These are phyloP conservation scores for Perilla frutescens DNA, from an alignment of 257 asterid species.

Conservation along the genomic window DNA sequence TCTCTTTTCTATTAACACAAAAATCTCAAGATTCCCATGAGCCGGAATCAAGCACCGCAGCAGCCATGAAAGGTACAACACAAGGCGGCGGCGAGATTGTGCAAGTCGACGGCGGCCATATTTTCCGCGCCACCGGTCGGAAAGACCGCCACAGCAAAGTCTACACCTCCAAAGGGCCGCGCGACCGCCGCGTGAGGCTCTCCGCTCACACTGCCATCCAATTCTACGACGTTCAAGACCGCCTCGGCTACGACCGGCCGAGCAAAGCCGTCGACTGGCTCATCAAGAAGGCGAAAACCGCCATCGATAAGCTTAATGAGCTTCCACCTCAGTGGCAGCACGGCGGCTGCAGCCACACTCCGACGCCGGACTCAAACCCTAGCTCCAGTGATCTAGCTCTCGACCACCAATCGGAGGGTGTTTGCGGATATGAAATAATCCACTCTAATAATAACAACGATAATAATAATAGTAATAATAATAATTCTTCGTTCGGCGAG, in stretches of 20 bases:
- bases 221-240: slow-evolving; percentile 69
- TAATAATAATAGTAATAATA: background rate
- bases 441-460: slow-evolving; percentile 11
- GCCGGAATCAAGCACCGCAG: slow-evolving; percentile 22
- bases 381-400: slow-evolving; percentile 26
- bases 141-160: slow-evolving; percentile 73
- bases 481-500: slow-evolving; percentile 27
- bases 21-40: slow-evolving; percentile 13
- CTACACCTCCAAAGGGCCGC: slow-evolving; percentile 60
- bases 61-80: slow-evolving; percentile 42
- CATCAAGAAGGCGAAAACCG: slow-evolving; percentile 54
- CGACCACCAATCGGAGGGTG: slow-evolving; percentile 22
- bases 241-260: slow-evolving; percentile 69
- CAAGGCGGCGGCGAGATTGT: slow-evolving; percentile 51
- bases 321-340: slow-evolving; percentile 22
- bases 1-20: background rate
- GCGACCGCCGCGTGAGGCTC: slow-evolving; percentile 66
- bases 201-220: slow-evolving; percentile 74
- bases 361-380: slow-evolving; percentile 32
- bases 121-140: slow-evolving; percentile 48
- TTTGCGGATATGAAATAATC: slow-evolving; percentile 25
- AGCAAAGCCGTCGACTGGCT: slow-evolving; percentile 77
- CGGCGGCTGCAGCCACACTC: background rate
- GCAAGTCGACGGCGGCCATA: slow-evolving; percentile 57
- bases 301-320: slow-evolving; percentile 51